These are phyloP conservation scores for Fusarium sp. DNA, from an alignment of 2,329 filamentous ascomycete genomes.

Conservation along the genomic window DNA sequence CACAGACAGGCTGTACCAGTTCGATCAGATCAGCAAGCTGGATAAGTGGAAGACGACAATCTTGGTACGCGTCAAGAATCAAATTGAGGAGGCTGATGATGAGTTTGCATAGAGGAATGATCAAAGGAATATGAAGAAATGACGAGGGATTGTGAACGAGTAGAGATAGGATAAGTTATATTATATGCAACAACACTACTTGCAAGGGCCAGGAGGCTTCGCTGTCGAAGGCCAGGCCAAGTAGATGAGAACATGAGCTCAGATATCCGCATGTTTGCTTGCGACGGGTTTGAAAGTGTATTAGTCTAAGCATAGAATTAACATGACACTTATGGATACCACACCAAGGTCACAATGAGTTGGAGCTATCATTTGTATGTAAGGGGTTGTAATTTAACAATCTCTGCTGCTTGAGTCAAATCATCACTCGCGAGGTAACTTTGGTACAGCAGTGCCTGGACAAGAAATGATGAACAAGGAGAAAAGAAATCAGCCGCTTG, in stretches of 20 bases:
- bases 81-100: constrained; percentile 69
- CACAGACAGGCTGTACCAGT: constrained; percentile 86
- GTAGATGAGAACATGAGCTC: constrained; percentile 14
- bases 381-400: background rate
- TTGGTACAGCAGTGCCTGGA: background rate
- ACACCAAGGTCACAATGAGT: background rate
- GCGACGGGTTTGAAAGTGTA: constrained; percentile 4
- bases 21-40: constrained; percentile 89
- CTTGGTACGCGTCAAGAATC: constrained; percentile 82
- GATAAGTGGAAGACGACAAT: constrained; percentile 98
- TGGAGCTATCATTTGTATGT: background rate
- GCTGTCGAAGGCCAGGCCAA: constrained; percentile 12
- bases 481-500: no score
- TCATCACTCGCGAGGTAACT: background rate
- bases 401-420: background rate
- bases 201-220: constrained; percentile 11
- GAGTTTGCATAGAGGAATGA: constrained; percentile 51
- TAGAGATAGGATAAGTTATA: constrained; percentile 22
- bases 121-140: background rate
- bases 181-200: constrained; percentile 24
- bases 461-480: no score
- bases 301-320: constrained; percentile 20
- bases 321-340: constrained; percentile 16
- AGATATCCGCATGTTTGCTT: constrained; percentile 12
- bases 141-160: background rate